These are phyloP conservation scores for Thermochaetoides dissita DNA, from an alignment of 2,329 filamentous ascomycete species.

Conservation along the genomic window DNA sequence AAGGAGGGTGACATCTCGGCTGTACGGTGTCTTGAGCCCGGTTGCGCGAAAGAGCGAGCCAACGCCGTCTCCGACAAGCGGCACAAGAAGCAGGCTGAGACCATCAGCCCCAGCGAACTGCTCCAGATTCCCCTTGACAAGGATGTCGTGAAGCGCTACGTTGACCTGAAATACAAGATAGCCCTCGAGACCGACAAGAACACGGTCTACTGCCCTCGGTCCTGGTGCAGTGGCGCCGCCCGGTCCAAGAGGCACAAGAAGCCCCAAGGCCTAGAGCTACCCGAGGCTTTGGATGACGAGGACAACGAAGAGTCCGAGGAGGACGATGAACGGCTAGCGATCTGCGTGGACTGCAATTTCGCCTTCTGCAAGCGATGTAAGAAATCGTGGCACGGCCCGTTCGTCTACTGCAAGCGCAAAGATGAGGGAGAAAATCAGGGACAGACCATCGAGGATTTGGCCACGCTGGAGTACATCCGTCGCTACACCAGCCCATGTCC, in stretches of 20 bases:
- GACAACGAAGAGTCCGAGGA: slow-evolving; percentile 16
- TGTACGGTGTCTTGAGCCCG: slow-evolving; percentile 67
- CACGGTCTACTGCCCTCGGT: slow-evolving; percentile 81
- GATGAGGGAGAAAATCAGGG: slow-evolving; percentile 34
- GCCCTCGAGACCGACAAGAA: slow-evolving; percentile 83
- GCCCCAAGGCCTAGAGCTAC: slow-evolving; percentile 49
- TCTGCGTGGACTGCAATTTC: slow-evolving; percentile 80
- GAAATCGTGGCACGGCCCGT: slow-evolving; percentile 87
- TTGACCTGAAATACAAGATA: slow-evolving; percentile 81
- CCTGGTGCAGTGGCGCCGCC: slow-evolving; percentile 85
- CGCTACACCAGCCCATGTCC: slow-evolving; percentile 78
- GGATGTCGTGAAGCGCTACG: slow-evolving; percentile 69
- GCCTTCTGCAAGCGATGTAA: slow-evolving; percentile 65
- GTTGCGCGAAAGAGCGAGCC: slow-evolving; percentile 54
- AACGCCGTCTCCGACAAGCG: slow-evolving; percentile 24
- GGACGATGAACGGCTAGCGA: slow-evolving; percentile 52
- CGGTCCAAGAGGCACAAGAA: slow-evolving; percentile 61
- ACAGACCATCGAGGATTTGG: slow-evolving; percentile 73
- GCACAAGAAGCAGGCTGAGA: slow-evolving; percentile 47
- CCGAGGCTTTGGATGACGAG: slow-evolving; percentile 27
- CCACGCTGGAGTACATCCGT: slow-evolving; percentile 70
- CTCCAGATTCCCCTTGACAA: slow-evolving; percentile 59
- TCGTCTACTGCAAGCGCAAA: slow-evolving; percentile 53
- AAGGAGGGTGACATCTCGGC: slow-evolving; percentile 66
- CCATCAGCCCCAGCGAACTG: slow-evolving; percentile 71